Evolutionary conservation across 805 yeast genomes (phyloP).

Genomic region (Lachancea lanzarotensis): DNA sequence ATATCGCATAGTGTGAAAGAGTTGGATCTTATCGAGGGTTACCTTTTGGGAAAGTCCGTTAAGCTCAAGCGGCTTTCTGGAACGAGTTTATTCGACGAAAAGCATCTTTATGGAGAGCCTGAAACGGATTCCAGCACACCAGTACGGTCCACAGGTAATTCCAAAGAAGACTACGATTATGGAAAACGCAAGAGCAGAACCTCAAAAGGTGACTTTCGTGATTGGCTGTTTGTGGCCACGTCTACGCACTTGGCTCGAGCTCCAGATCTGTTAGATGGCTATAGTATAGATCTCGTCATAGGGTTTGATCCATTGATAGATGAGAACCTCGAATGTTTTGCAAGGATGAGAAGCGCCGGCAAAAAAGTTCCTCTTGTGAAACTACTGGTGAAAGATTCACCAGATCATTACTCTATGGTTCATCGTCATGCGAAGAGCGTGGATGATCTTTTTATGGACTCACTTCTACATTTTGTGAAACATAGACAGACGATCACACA

Average conservation of each 20-base stretch:
- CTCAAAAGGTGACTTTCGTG: constrained; percentile 18
- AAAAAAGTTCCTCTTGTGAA: constrained; percentile 39
- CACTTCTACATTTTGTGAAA: constrained; percentile 23
- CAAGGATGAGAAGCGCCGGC: constrained; percentile 18
- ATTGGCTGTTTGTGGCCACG: constrained; percentile 39
- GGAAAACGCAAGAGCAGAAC: constrained; percentile 9
- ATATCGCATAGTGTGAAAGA: constrained; percentile 61
- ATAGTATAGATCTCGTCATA: constrained; percentile 38
- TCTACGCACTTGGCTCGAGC: constrained; percentile 39
- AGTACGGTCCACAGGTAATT: constrained; percentile 10
- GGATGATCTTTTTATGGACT: constrained; percentile 22
- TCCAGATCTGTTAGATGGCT: constrained; percentile 28
- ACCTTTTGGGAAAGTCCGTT: constrained; percentile 63
- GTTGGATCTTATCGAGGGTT: constrained; percentile 71
- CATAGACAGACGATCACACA: constrained; percentile 3
- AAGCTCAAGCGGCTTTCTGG: constrained; percentile 65
- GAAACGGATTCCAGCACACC: constrained; percentile 2
- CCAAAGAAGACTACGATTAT: constrained; percentile 27
- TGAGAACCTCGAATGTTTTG: constrained; percentile 29
- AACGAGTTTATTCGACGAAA: constrained; percentile 44
- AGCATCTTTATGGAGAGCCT: constrained; percentile 13
- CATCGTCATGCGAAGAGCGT: constrained; percentile 12
- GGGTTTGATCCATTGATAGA: constrained; percentile 43
- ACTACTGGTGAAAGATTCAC: constrained; percentile 39
- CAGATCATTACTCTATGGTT: constrained; percentile 37